These are phyloP conservation scores for Halophytophthora batemanensis DNA, from an alignment of 352 stramenopile genomes.

Conservation along the genomic window DNA sequence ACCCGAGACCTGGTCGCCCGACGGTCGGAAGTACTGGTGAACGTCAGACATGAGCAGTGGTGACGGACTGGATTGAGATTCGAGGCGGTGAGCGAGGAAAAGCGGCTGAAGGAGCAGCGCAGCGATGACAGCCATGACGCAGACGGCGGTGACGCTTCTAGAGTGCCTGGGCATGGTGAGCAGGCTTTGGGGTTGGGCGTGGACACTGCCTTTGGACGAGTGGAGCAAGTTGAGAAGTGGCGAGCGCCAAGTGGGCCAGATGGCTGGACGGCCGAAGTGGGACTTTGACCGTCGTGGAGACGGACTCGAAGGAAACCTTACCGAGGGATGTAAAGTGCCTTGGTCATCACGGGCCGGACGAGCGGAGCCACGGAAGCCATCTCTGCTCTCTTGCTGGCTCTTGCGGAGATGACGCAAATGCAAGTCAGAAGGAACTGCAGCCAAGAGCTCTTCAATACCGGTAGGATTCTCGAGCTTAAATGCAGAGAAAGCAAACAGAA, in stretches of 20 bases:
- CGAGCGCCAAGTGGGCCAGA: neutral
- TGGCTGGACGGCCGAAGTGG: neutral
- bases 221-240: neutral
- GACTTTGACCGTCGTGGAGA: neutral
- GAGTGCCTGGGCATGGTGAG: constrained; percentile 1
- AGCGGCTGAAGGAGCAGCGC: constrained; percentile 1
- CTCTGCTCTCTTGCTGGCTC: too few relatives aligned
- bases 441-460: too few relatives aligned
- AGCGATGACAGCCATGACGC: constrained; percentile 7
- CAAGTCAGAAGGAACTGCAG: too few relatives aligned
- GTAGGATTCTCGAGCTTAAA: too few relatives aligned
- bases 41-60: neutral
- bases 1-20: constrained; percentile 26
- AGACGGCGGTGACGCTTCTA: neutral
- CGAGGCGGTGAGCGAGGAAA: neutral
- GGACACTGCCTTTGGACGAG: neutral
- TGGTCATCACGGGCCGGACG: too few relatives aligned
- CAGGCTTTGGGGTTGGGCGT: neutral
- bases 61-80: neutral
- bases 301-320: too few relatives aligned
- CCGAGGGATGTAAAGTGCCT: too few relatives aligned
- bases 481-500: too few relatives aligned
- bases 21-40: constrained; percentile 38
- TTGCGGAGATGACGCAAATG: too few relatives aligned
- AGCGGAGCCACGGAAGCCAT: too few relatives aligned